phyloP scores from a whole-genome alignment of 768 basidiomycete species.

The Lactarius akahatsu region DNA sequence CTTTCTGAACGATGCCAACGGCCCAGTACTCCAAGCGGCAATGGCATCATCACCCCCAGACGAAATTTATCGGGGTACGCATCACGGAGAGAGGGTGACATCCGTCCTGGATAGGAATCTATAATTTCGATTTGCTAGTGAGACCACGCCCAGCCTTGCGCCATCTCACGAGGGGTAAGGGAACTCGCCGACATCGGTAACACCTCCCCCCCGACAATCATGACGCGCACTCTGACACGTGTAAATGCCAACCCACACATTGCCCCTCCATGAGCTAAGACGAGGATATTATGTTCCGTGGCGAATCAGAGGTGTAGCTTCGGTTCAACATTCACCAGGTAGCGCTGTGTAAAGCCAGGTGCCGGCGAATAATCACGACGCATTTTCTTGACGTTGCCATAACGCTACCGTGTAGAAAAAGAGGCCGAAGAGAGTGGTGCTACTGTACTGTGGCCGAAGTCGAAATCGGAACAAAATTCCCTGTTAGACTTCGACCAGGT shows the following conservation, averaged over 20 bases:
- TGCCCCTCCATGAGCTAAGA: slow-evolving; percentile 59
- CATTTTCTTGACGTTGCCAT: slow-evolving; percentile 10
- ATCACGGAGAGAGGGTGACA: slow-evolving; percentile 56
- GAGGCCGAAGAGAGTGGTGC: background rate
- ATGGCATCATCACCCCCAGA: slow-evolving; percentile 4
- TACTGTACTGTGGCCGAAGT: background rate
- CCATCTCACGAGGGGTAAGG: slow-evolving; percentile 41
- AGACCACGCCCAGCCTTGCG: background rate
- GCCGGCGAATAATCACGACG: slow-evolving; percentile 34
- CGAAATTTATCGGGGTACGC: slow-evolving; percentile 52
- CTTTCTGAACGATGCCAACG: slow-evolving; percentile 25
- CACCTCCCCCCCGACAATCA: slow-evolving; percentile 34
- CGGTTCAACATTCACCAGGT: background rate
- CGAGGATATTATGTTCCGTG: slow-evolving; percentile 49
- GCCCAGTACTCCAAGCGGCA: slow-evolving; percentile 6
- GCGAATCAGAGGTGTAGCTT: slow-evolving; percentile 28
- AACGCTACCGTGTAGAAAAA: background rate
- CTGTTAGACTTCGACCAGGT: too few species aligned
- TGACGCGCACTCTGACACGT: slow-evolving; percentile 30
- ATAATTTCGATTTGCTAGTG: slow-evolving; percentile 42
- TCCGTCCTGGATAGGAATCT: slow-evolving; percentile 43
- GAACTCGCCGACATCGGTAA: slow-evolving; percentile 38
- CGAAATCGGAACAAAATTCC: too few species aligned
- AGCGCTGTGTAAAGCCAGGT: slow-evolving; percentile 26
- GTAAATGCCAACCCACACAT: slow-evolving; percentile 43